Conservation (phyloP, 352 stramenopile genomes). For the Aphanomyces astaci region DNA sequence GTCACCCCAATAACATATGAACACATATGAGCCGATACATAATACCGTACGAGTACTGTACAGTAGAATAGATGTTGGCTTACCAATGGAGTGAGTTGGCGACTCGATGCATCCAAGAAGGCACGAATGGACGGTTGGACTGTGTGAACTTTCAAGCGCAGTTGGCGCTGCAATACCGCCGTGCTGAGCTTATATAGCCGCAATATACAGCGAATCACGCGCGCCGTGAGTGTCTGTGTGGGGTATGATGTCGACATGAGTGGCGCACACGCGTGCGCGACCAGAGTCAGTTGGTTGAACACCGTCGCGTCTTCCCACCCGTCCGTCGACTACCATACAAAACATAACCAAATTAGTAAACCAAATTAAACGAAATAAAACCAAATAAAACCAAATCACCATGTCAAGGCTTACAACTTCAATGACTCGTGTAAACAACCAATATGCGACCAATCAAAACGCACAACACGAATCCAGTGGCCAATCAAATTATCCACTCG, state of each 20-base stretch:
- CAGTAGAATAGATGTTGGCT: background rate
- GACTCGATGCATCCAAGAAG: slow-evolving; percentile 42
- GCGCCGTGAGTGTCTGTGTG: slow-evolving; percentile 18
- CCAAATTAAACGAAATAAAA: too few species aligned
- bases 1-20: too few species aligned
- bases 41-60: too few species aligned
- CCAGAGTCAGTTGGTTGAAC: background rate
- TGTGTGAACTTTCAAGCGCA: slow-evolving; percentile 36
- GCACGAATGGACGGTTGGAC: slow-evolving; percentile 37
- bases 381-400: too few species aligned
- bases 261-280: background rate
- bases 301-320: background rate
- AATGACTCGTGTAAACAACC: too few species aligned
- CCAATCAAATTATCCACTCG: too few species aligned
- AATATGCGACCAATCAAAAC: too few species aligned
- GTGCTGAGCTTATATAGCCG: slow-evolving; percentile 50
- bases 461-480: too few species aligned
- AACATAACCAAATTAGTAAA: too few species aligned
- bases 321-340: background rate
- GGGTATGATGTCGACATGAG: slow-evolving; percentile 9
- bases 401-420: too few species aligned
- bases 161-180: slow-evolving; percentile 33
- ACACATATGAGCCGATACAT: too few species aligned
- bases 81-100: slow-evolving; percentile 33
- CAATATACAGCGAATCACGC: slow-evolving; percentile 37